Percentiles rank a stretch among this genome's conserved stretches.
Evolutionary conservation across 208 protist genomes (phyloP).

Genomic region (Kentomonas sorsogonicus): DNA sequence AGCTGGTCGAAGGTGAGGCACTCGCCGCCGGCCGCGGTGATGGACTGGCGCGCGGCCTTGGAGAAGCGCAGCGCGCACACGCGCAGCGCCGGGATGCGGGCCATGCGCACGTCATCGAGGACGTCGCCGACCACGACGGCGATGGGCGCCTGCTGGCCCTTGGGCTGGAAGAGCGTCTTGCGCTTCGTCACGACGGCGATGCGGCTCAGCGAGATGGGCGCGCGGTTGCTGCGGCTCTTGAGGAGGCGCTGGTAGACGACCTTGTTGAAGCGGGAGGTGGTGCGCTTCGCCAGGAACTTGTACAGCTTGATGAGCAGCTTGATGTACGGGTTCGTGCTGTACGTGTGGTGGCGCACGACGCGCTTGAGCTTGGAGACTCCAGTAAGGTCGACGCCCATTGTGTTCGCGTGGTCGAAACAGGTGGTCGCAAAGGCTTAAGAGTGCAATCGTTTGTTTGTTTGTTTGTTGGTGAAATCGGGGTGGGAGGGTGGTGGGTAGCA

Average conservation of each 20-base stretch:
- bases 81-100: slow-evolving; percentile 92
- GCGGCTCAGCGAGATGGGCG: slow-evolving; percentile 95
- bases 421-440: background rate
- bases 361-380: slow-evolving; percentile 89
- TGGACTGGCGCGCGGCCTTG: slow-evolving; percentile 96
- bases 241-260: slow-evolving; percentile 95
- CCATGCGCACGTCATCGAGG: slow-evolving; percentile 98
- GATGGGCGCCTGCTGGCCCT: slow-evolving; percentile 88
- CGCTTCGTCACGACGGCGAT: slow-evolving; percentile 93
- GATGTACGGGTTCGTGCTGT: slow-evolving; percentile 97
- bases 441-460: background rate
- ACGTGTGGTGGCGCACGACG: slow-evolving; percentile 91
- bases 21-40: slow-evolving; percentile 97
- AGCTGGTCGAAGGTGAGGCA: slow-evolving; percentile 99
- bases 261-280: slow-evolving; percentile 98
- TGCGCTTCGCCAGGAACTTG: slow-evolving; percentile 98
- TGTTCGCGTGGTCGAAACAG: slow-evolving; percentile 14
- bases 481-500: no score
- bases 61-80: slow-evolving; percentile 99
- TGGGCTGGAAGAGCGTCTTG: slow-evolving; percentile 73
- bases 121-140: slow-evolving; percentile 98
- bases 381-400: slow-evolving; percentile 88
- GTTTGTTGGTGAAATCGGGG: no score
- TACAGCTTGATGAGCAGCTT: slow-evolving; percentile 99
- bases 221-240: slow-evolving; percentile 95